Evolutionary conservation across 345 rosid species (phyloP).

Genomic region (Sisymbrium altissimum): DNA sequence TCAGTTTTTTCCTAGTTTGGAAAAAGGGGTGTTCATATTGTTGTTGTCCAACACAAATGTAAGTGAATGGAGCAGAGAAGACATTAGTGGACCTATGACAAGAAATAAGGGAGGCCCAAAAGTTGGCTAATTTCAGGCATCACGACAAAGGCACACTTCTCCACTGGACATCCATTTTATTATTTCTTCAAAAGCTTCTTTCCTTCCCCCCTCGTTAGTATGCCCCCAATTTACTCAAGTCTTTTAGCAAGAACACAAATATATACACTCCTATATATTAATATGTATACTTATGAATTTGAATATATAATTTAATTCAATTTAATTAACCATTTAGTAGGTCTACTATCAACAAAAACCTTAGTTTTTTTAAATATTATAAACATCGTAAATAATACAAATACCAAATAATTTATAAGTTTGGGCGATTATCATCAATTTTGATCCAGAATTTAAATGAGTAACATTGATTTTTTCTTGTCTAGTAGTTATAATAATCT

Average conservation of each 20-base stretch:
- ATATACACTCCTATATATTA: not conserved
- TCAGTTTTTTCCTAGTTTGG: not conserved
- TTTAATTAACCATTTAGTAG: not conserved
- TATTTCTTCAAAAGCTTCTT: no score
- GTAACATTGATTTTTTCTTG: not conserved
- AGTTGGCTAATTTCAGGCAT: conserved; percentile 16
- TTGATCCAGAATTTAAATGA: not conserved
- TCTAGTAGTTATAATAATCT: not conserved
- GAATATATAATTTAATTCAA: not conserved
- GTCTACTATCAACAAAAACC: not conserved
- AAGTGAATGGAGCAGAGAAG: not conserved
- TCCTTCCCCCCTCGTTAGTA: not conserved
- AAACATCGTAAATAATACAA: not conserved
- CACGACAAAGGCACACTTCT: conserved; percentile 11
- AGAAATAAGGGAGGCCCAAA: conserved; percentile 7
- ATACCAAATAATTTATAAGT: not conserved
- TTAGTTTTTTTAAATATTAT: not conserved
- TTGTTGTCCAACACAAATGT: conserved; percentile 6
- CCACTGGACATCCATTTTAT: not conserved
- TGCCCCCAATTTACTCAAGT: not conserved
- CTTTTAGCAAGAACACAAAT: not conserved
- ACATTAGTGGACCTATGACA: conserved; percentile 5
- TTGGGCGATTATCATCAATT: not conserved
- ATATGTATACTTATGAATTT: not conserved
- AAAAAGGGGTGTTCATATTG: not conserved